Percentiles rank a stretch among this genome's conserved stretches.
Evolutionary conservation across 75 land plant species (phyloP).

Genomic region (Adiantum capillusveneris): DNA sequence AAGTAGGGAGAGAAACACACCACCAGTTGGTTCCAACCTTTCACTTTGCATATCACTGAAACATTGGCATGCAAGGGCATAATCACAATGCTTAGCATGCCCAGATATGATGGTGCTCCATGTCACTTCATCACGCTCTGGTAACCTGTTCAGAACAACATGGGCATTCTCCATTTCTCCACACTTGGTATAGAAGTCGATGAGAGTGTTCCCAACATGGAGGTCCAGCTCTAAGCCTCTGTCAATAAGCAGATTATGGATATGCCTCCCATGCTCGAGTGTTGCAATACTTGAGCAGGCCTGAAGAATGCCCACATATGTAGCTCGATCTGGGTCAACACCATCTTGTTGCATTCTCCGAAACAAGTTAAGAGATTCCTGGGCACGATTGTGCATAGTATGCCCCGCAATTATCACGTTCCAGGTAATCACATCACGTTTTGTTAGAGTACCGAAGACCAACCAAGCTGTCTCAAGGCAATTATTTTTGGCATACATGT

Average conservation of each 20-base stretch:
- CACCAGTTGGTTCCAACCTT: conserved; percentile 7
- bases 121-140: conserved; percentile 32
- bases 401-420: conserved; percentile 32
- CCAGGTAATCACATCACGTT: conserved; percentile 25
- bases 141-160: conserved; percentile 22
- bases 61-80: conserved; percentile 27
- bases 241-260: conserved; percentile 30
- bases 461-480: conserved; percentile 32
- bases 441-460: conserved; percentile 15
- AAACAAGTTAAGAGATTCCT: conserved; percentile 24
- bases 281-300: conserved; percentile 21
- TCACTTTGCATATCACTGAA: conserved; percentile 33
- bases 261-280: conserved; percentile 28
- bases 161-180: conserved; percentile 24
- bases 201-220: conserved; percentile 37
- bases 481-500: conserved; percentile 33
- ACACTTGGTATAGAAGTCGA: conserved; percentile 43
- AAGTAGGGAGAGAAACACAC: conserved; percentile 15
- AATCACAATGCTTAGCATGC: conserved; percentile 16
- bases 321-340: conserved; percentile 20
- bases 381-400: conserved; percentile 4
- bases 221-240: conserved; percentile 29
- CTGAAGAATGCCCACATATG: conserved; percentile 23
- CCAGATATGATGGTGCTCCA: conserved; percentile 62
- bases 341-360: conserved; percentile 19